Evolutionary conservation across 768 basidiomycete genomes (phyloP).

Genomic region (Leccinum barrowsii): DNA sequence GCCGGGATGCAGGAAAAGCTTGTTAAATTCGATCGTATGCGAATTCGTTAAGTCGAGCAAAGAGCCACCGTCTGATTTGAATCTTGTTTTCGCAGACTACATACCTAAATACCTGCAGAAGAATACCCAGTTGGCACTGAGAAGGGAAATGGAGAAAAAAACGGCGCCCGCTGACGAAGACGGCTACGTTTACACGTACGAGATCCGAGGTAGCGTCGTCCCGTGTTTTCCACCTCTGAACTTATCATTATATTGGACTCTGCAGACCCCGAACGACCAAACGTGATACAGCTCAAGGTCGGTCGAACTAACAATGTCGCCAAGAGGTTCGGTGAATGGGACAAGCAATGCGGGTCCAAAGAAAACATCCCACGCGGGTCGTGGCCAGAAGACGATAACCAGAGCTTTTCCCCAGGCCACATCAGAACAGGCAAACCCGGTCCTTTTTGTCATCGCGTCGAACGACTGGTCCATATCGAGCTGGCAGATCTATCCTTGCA

Average conservation of each 20-base stretch:
- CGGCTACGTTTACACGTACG: conserved; percentile 82
- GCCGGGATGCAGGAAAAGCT: conserved; percentile 38
- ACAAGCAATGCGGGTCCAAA: conserved; percentile 76
- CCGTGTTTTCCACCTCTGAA: not conserved
- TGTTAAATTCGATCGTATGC: conserved; percentile 57
- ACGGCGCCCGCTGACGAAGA: conserved; percentile 54
- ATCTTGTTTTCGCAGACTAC: conserved; percentile 46
- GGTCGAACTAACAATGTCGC: conserved; percentile 73
- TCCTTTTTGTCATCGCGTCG: conserved; percentile 68
- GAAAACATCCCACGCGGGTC: conserved; percentile 70
- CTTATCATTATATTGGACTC: conserved; percentile 6
- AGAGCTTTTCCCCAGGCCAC: conserved; percentile 61
- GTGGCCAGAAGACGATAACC: conserved; percentile 55
- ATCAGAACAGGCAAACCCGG: conserved; percentile 60
- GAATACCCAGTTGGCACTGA: conserved; percentile 57
- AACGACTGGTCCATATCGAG: conserved; percentile 78
- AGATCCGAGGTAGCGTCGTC: conserved; percentile 58
- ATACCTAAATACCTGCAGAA: conserved; percentile 61
- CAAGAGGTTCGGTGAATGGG: conserved; percentile 76
- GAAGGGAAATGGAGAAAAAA: conserved; percentile 51
- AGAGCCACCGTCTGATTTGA: conserved; percentile 4
- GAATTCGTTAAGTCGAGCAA: not conserved
- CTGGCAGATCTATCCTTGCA: conserved; percentile 64
- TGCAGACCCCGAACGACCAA: conserved; percentile 32
- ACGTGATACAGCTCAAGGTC: conserved; percentile 67